Base-by-base conservation (phyloP, 371 early-diverging fungal species). In the Mucor velutinosus region DNA sequence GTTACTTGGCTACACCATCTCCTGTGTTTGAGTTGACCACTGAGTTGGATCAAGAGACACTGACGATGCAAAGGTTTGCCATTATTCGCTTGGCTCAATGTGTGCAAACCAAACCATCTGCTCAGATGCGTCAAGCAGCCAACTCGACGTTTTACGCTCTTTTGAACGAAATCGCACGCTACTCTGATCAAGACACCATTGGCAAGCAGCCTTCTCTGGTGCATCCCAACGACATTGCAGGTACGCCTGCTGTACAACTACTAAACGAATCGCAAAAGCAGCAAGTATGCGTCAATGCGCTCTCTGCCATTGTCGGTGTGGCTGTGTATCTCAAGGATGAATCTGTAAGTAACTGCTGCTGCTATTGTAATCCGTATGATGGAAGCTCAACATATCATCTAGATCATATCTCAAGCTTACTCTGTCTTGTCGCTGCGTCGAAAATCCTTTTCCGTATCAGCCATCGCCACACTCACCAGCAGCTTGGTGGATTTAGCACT, bases 1-100 rank as follows among this genome's bases (percentile, higher is more conserved):
- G 88, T 27, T 90, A 89, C 64, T 70, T 90, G 60, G 83, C 82
- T 4, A 87, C 87, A 0, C 85, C 92, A 7, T 89, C 90, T 4
- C 76, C 85, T 15, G 82, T 87, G 32, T 91, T 90, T 67, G 85
- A 86, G 11, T 58, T 77, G 27, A 60, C 66, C 33, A 75, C 74
- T 8, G 73, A 72, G 43, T 19, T 57, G 55, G 60, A 14, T 75
- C 69, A 14, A 59, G 70, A 2, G 67, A 79, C 5, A 53, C 45
- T 8, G 53, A 70, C 19, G 71, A 76, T 32, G 80, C 88, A 86
- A 60, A 74, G 81, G 27, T 83, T 79, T 72, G 87, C 89, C 14
- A 85, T 87, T 43, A 66, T 77, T 43, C 80, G 88, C 29, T 69
- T 91, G 45, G 86, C 87, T n/a, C 83, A 86, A 63, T 85, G 84